Conservation (phyloP, 2,329 filamentous ascomycete genomes). For the Talaromyces islandicus region DNA sequence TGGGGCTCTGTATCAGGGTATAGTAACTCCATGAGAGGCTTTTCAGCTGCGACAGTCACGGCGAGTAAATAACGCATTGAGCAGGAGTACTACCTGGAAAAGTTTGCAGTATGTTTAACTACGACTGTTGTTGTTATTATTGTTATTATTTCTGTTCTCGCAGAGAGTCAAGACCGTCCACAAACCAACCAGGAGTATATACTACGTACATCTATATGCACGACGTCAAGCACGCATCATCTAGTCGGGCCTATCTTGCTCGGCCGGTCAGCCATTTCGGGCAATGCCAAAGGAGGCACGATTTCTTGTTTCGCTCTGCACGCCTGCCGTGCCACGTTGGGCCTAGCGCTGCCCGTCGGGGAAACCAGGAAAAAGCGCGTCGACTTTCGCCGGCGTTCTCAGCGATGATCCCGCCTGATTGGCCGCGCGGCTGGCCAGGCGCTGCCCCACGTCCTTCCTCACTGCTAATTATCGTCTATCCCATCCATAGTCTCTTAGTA, state of each 20-base stretch:
- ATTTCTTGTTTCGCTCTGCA: neutral
- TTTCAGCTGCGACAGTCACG: neutral
- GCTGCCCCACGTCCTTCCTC: neutral
- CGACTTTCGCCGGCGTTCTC: neutral
- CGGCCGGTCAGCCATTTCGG: slow-evolving; percentile 10
- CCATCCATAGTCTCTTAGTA: neutral
- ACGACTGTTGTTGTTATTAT: no score
- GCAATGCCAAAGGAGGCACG: neutral
- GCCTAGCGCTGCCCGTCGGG: slow-evolving; percentile 2
- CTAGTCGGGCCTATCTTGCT: neutral
- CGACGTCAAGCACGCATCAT: slow-evolving; percentile 3
- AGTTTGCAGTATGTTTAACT: neutral
- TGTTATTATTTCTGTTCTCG: no score
- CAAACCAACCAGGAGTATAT: no score
- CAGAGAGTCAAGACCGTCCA: no score
- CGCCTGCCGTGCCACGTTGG: neutral
- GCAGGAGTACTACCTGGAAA: neutral
- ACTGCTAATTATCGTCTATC: neutral
- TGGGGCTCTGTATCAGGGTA: neutral
- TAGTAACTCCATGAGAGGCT: neutral
- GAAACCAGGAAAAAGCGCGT: neutral
- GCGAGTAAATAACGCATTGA: neutral
- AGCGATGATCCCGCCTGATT: slow-evolving; percentile 2
- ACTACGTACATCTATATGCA: no score
- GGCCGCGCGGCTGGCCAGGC: neutral